Evolutionary conservation across 768 basidiomycete genomes (phyloP).

Genomic region (Pulveroboletus sp.): DNA sequence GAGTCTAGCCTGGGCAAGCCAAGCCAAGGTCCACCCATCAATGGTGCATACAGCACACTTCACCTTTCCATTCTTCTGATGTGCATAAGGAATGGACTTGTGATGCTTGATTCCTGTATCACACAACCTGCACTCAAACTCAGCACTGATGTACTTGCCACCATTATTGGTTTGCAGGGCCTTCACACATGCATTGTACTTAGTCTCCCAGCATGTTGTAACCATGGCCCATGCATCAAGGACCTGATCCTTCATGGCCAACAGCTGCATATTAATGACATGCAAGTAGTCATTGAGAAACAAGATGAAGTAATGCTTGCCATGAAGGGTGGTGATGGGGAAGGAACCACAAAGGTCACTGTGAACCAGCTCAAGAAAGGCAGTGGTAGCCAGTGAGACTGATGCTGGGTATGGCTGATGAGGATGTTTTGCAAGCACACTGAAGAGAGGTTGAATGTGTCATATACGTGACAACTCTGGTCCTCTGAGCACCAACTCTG

Average conservation of each 20-base stretch:
- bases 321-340: too few relatives aligned
- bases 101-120: constrained; percentile 12
- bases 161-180: background rate
- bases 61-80: constrained; percentile 32
- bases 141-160: background rate
- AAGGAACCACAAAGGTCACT: background rate
- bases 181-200: background rate
- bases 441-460: too few relatives aligned
- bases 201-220: background rate
- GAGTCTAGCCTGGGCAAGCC: background rate
- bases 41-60: constrained; percentile 17
- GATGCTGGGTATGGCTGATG: background rate
- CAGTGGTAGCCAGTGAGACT: background rate
- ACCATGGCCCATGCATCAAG: background rate
- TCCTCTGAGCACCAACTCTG: too few relatives aligned
- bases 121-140: background rate
- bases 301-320: background rate
- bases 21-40: background rate
- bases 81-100: constrained; percentile 29
- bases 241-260: background rate
- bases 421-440: too few relatives aligned
- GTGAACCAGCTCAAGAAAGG: background rate
- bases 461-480: too few relatives aligned
- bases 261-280: background rate
- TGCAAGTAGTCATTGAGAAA: background rate